Evolutionary conservation across 73 alveolate genomes (phyloP), one percentile per base, ranked within the genome.

Genomic region (Breviolum minutum): DNA sequence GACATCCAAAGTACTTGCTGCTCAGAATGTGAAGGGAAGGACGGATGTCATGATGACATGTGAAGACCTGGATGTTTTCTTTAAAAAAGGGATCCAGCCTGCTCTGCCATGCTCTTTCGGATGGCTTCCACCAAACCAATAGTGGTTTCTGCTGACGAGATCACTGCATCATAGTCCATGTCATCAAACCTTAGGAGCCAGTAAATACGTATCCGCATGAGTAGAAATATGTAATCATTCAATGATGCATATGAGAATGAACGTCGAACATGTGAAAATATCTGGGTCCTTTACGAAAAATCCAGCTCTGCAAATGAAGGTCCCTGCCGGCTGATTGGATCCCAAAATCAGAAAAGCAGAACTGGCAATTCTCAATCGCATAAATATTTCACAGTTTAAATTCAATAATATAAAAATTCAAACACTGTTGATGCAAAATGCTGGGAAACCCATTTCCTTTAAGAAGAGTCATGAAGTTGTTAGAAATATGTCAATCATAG

Each of bases 111-210:
- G 26, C 92, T 62, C 22, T 60, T 54, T 60, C 60, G 73, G 92
- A 83, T 83, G 9, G 92, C 92, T 83, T 83, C 92, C n/a, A 83
- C 92, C 71, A 83, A 26, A 24, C 76, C 71, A 61, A 54, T 62
- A 76, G 76, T 61, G 73, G 73, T 54, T 24, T 83, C 76, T 14
- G 92, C 71, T 24, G 92, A 83, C 26, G 76, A 60, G 73, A 83
- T 83, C 40, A 83, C 92, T 8, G 92, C 74, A 26, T 83, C 92
- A 24, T 83, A 83, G 92, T 83, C 92, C 92, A 83, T 83, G 62
- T 19, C 92, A 10, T 83, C 92, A 9, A 83, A 83, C 92, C 92
- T 83, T 60, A 26, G 74, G 48, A 71, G 40, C 26, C 0, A 30
- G 86, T 27, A 77, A 17, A 27, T 30, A 63, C 63, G 0, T 8